Base-by-base conservation (phyloP, 2,329 filamentous ascomycete genomes). In the Aspergillus sp. region DNA sequence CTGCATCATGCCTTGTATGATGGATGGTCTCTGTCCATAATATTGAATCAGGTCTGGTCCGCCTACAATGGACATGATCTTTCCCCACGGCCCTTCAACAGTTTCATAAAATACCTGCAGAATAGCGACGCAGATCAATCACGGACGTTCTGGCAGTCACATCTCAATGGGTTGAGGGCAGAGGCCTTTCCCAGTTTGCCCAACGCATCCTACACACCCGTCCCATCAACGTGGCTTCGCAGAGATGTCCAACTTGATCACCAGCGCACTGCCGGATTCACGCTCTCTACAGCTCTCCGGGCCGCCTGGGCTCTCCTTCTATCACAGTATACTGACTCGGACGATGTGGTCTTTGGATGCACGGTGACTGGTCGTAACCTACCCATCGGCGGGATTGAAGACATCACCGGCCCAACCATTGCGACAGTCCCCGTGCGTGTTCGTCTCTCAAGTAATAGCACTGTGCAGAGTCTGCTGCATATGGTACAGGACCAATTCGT, bases 401-500 rank as follows among this genome's bases (percentile, higher is more conserved):
- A 11, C 8, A 32, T 32, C 8, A 8, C 11, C 8, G 46, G 32
- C 7, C 46, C 46, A 6, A 41, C 41, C 11, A 43, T 49, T 9
- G 37, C 46, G 8, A 44, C 46, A 5, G 29, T 49, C 7, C 46
- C 46, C 38, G 48, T 62, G 8, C 42, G 48, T 6, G 29, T 51
- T 7, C 33, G 19, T 8, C 26, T 53, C 11, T 27, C 47, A 5
- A 12, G 6, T 6, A 19, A 52, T 37, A 54, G 63, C 35, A 62
- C 61, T 27, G 58, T 66, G 2, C 55, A 60, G 0, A 69, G 77
- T 31, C 80, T 74, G 46, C 64, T 83, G 5, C 67, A 74, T 37
- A 58, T 64, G 3, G 68, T 84, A 4, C 79, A 83, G 34, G 63
- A 75, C 26, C 71, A 75, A 43, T 74, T 71, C 0, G 65, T 77